These are phyloP conservation scores for Paspalum notatum DNA, from an alignment of 176 grass and related monocot genomes.

Conservation along the genomic window DNA sequence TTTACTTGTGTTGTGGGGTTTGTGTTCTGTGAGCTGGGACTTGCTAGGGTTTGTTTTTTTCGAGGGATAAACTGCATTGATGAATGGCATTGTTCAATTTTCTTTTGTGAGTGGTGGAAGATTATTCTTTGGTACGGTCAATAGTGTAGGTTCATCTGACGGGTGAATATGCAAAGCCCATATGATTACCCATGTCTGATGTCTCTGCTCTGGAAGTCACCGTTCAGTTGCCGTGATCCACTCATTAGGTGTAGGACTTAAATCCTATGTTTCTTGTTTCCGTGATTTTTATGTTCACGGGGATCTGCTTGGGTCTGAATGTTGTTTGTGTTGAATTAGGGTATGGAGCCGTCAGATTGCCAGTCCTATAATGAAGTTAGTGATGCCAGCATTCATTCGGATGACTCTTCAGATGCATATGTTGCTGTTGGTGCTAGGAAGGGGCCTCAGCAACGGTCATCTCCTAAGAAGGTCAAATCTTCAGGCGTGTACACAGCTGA, in stretches of 20 bases:
- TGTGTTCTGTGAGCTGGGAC: too few relatives aligned
- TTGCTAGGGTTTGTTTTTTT: not conserved
- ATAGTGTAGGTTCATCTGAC: not conserved
- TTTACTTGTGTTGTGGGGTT: not conserved
- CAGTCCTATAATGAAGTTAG: not conserved
- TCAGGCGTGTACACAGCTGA: not conserved
- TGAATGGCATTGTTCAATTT: not conserved
- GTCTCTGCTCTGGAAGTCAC: not conserved
- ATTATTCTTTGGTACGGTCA: not conserved
- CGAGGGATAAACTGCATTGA: not conserved
- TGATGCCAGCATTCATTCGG: not conserved
- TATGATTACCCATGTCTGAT: not conserved
- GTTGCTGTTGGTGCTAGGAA: not conserved
- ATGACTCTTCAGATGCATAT: not conserved
- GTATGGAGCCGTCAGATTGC: constrained; percentile 6
- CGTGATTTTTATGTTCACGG: not conserved
- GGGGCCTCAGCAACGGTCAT: not conserved
- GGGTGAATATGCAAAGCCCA: not conserved
- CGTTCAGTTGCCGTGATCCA: not conserved
- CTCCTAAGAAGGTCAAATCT: constrained; percentile 15
- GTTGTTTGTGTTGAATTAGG: constrained; percentile 27
- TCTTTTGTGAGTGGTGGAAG: not conserved
- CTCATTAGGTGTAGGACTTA: not conserved
- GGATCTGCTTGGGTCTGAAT: not conserved
- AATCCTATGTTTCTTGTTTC: not conserved